Evolutionary conservation across 345 rosid species (phyloP), one percentile per base, ranked within the genome.

Genomic region (Heritiera fomes): DNA sequence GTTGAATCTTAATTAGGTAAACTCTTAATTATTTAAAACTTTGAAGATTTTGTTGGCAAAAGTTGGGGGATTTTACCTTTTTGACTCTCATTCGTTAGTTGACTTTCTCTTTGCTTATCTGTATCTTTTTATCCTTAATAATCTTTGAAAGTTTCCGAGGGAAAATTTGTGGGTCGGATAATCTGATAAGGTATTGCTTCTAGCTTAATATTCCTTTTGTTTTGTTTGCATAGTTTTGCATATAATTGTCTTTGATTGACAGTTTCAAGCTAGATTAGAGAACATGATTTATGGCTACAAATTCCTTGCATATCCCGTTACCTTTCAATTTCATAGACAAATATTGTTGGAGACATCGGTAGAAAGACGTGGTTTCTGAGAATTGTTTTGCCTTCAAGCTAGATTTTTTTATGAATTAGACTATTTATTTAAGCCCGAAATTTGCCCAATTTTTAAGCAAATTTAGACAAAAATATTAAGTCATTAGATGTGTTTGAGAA

Each of bases 1-100:
- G n/a, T 28, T 67, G 15, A n/a, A 18, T 67, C 50, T 67, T 43
- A 4, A 68, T 68, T 68, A 68, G 55, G 55, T 43, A 45, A 67
- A n/a, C 45, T 13, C 32, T 40, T 64, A 5, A 64, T 10, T 67
- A 41, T 41, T 3, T 4, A 4, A 40, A 41, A 41, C 43, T 41
- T 41, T 41, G 4, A 41, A 8, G 30, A 66, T 41, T 66, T 66
- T 2, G 9, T 41, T 43, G 18, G 50, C 71, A 41, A 18, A 41
- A 43, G 14, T 41, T 67, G 15, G 50, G 43, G 12, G 28, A 2
- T 34, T 65, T 65, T 65, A 64, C 6, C n/a, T 7, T 38, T 38
- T 41, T 67, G 14, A 32, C 32, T 45, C 28, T 23, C 6, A 40
- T 10, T 41, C 7, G 43, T 34, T 38, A 34, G n/a, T 63, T 38